Conservation (phyloP, 805 yeast genomes). For the Saitoella complicata region DNA sequence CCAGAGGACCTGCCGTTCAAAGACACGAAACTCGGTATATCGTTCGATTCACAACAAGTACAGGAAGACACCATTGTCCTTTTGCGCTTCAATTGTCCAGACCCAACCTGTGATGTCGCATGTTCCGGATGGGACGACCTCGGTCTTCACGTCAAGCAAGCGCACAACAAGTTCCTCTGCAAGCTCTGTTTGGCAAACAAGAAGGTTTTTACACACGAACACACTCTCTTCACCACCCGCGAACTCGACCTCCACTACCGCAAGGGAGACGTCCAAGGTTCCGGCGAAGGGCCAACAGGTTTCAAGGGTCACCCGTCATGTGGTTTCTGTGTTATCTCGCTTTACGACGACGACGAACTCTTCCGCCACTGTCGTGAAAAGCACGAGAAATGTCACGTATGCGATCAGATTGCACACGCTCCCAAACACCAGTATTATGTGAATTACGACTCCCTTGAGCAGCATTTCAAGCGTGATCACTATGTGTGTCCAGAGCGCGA, state of each 20-base stretch:
- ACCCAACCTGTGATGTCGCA: constrained; percentile 25
- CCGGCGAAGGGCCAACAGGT: constrained; percentile 28
- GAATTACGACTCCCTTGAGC: constrained; percentile 56
- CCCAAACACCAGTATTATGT: constrained; percentile 56
- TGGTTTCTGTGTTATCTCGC: constrained; percentile 59
- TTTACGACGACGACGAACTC: constrained; percentile 79
- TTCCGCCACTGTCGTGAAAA: constrained; percentile 61
- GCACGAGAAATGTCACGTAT: constrained; percentile 82
- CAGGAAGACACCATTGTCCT: constrained; percentile 34
- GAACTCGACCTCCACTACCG: constrained; percentile 55
- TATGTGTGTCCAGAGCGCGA: constrained; percentile 57
- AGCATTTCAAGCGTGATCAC: constrained; percentile 62
- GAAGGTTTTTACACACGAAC: constrained; percentile 60
- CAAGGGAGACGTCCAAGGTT: constrained; percentile 38
- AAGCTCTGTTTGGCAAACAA: constrained; percentile 62
- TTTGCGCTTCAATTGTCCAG: constrained; percentile 41
- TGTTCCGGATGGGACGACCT: constrained; percentile 39
- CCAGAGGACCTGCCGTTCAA: constrained; percentile 20
- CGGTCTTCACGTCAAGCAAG: constrained; percentile 45
- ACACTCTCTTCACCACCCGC: constrained; percentile 41
- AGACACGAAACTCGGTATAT: constrained; percentile 35
- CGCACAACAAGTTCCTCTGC: constrained; percentile 53
- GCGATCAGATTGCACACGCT: constrained; percentile 46
- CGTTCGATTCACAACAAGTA: constrained; percentile 41
- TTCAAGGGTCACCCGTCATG: constrained; percentile 85